These are phyloP conservation scores for Nosema bombycis DNA, from an alignment of 371 early-diverging fungal species.

Conservation along the genomic window DNA sequence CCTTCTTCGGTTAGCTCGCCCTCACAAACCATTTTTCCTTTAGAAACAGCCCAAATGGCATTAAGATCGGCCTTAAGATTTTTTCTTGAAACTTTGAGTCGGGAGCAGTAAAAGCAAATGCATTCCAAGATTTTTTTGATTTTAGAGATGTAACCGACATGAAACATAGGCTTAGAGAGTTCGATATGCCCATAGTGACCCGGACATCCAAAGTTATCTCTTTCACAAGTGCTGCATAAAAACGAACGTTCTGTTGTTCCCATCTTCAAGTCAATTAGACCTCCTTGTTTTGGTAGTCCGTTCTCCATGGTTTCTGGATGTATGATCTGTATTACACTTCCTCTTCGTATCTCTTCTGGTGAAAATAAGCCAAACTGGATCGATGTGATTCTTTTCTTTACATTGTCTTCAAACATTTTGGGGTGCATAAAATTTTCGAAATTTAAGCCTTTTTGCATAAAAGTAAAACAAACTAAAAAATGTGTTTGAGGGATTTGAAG, in stretches of 20 bases:
- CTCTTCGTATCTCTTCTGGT: slow-evolving; percentile 69
- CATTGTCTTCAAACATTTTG: slow-evolving; percentile 48
- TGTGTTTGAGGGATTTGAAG: too few species aligned
- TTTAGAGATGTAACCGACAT: slow-evolving; percentile 86
- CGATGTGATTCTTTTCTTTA: slow-evolving; percentile 41
- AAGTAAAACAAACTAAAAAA: too few species aligned
- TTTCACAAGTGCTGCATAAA: slow-evolving; percentile 82
- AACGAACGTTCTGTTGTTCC: slow-evolving; percentile 71
- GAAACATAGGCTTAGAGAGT: slow-evolving; percentile 87
- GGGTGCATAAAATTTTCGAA: not conserved
- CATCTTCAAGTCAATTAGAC: slow-evolving; percentile 82
- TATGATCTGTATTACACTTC: slow-evolving; percentile 88
- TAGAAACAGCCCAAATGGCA: slow-evolving; percentile 80
- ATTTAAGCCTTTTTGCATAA: too few species aligned
- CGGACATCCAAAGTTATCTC: slow-evolving; percentile 78
- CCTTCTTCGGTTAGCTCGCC: too few species aligned
- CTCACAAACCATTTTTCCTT: slow-evolving; percentile 82
- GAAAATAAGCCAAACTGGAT: slow-evolving; percentile 79
- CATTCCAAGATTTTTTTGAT: slow-evolving; percentile 79
- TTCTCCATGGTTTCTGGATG: slow-evolving; percentile 87
- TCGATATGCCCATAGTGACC: slow-evolving; percentile 94
- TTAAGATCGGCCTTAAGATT: slow-evolving; percentile 65
- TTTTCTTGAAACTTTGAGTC: slow-evolving; percentile 78
- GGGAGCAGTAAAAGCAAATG: slow-evolving; percentile 81
- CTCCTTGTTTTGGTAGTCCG: slow-evolving; percentile 78